A percentile compares a stretch with the other conserved stretches of the same genome.
Evolutionary conservation across 306 rosid genomes (phyloP).

Genomic region (Glycine latifolia): DNA sequence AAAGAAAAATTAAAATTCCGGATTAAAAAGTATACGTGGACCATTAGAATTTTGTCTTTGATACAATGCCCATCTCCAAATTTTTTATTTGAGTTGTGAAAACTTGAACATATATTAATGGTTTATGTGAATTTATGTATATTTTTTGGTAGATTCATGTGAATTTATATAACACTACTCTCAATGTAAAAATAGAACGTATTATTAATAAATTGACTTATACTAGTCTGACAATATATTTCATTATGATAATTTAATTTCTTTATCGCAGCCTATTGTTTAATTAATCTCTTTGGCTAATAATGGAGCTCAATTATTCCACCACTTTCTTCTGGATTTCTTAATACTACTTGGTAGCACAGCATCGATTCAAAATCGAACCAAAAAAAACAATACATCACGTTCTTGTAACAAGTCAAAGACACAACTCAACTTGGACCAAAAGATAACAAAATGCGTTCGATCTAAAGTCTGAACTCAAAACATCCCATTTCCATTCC

Average conservation of each 20-base stretch:
- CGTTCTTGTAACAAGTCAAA: slow-evolving; percentile 33
- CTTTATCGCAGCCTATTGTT: not conserved
- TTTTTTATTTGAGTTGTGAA: not conserved
- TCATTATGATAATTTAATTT: not conserved
- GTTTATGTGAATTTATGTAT: too few relatives aligned
- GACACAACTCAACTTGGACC: not conserved
- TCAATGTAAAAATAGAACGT: not conserved
- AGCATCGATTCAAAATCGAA: slow-evolving; percentile 6
- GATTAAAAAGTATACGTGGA: too few relatives aligned
- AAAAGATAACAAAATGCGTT: slow-evolving; percentile 9
- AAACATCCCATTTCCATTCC: not conserved
- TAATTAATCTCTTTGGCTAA: not conserved
- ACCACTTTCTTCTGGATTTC: slow-evolving; percentile 5
- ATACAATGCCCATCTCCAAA: not conserved
- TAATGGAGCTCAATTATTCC: slow-evolving; percentile 24
- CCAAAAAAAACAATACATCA: not conserved
- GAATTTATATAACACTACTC: not conserved
- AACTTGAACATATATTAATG: too few relatives aligned
- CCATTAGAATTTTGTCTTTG: too few relatives aligned
- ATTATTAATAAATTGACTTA: not conserved
- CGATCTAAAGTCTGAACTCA: slow-evolving; percentile 3
- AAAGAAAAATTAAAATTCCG: too few relatives aligned
- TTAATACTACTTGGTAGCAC: not conserved
- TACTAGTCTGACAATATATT: not conserved
- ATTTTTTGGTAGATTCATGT: not conserved